A percentile compares a stretch with the other conserved stretches of the same genome.
phyloP scores from a whole-genome alignment of 1,284 basidiomycete species.

The Tilletia caries region DNA sequence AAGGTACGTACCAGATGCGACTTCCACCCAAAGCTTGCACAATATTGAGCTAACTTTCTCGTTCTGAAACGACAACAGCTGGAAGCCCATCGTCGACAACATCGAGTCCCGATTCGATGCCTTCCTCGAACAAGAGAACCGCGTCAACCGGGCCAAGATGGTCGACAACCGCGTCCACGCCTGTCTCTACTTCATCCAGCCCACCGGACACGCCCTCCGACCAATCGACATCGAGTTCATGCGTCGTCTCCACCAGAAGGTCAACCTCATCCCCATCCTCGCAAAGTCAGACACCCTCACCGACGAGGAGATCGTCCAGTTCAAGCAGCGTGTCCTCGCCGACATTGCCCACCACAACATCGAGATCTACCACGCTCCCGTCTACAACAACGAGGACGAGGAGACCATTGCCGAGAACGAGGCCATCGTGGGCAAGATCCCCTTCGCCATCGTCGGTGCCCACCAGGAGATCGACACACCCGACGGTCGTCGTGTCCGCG shows the following conservation, averaged over 20 bases:
- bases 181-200: conserved; percentile 53
- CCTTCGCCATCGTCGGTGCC: conserved; percentile 51
- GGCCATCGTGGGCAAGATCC: conserved; percentile 44
- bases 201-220: conserved; percentile 49
- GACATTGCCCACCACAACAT: conserved; percentile 52
- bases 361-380: conserved; percentile 49
- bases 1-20: conserved; percentile 35
- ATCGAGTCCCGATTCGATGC: conserved; percentile 52
- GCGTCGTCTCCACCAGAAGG: conserved; percentile 48
- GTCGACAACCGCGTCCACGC: conserved; percentile 53
- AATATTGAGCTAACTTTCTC: background rate
- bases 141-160: conserved; percentile 50
- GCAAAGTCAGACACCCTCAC: conserved; percentile 53
- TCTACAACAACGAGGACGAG: conserved; percentile 49
- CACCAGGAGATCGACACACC: conserved; percentile 49
- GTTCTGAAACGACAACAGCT: conserved; percentile 21
- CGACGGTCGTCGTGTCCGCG: conserved; percentile 49
- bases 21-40: background rate
- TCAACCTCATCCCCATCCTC: conserved; percentile 53
- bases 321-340: conserved; percentile 50
- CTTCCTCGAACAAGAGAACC: conserved; percentile 53
- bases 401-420: conserved; percentile 50
- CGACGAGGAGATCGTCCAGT: conserved; percentile 43
- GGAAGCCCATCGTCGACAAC: conserved; percentile 52
- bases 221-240: conserved; percentile 54